Conservation (phyloP, 371 early-diverging fungal species). For the Mucor mucedo region DNA sequence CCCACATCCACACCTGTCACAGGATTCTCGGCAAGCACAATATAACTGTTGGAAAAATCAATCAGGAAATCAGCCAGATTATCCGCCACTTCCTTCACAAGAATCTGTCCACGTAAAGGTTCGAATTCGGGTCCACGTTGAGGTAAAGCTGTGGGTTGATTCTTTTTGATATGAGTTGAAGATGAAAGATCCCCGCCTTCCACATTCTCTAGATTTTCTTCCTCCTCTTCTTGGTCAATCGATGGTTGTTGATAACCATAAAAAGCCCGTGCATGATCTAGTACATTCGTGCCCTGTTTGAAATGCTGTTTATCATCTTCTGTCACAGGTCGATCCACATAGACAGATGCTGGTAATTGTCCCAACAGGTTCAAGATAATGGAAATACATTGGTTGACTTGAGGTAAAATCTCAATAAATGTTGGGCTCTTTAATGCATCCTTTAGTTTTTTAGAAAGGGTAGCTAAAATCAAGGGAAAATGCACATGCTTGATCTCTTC, state of each 20-base stretch:
- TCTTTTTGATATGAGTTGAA: conserved; percentile 2
- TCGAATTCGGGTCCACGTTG: conserved; percentile 39
- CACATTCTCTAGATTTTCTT: conserved; percentile 20
- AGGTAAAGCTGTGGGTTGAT: conserved; percentile 1
- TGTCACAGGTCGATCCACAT: conserved; percentile 28
- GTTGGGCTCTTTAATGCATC: conserved; percentile 31
- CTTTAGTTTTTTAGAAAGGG: conserved; percentile 62
- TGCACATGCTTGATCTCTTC: conserved; percentile 84
- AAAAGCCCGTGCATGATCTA: conserved; percentile 47
- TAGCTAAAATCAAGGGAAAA: conserved; percentile 73
- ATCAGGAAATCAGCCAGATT: conserved; percentile 34
- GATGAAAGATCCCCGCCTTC: conserved; percentile 50
- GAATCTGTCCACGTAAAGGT: conserved; percentile 38
- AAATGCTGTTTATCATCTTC: conserved; percentile 31
- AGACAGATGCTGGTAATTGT: conserved; percentile 39
- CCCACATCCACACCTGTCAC: conserved; percentile 45
- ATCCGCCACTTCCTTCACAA: conserved; percentile 40
- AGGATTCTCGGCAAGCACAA: conserved; percentile 30
- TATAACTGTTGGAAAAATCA: conserved; percentile 41
- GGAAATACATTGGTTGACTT: conserved; percentile 34
- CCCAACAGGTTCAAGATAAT: conserved; percentile 35
- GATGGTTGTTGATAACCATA: conserved; percentile 30
- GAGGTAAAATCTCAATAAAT: conserved; percentile 42
- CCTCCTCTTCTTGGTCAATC: neutral
- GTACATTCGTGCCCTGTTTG: conserved; percentile 25